These are phyloP conservation scores for Kitagawia praeruptora DNA, from an alignment of 129 eudicot genomes.

Conservation along the genomic window DNA sequence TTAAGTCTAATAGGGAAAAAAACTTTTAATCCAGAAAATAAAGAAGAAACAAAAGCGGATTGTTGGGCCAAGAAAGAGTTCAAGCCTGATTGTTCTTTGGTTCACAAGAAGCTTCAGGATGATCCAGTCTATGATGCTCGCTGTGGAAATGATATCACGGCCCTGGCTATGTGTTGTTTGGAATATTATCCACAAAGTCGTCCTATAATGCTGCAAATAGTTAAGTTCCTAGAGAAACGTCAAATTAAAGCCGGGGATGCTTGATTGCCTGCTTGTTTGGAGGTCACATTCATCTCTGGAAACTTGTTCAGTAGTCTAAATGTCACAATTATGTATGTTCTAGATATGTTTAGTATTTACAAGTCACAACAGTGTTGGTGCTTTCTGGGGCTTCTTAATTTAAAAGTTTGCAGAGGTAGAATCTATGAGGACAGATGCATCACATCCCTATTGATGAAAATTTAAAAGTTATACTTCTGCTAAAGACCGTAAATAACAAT, in stretches of 20 bases:
- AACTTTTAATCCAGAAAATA: conserved; percentile 1
- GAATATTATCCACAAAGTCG: conserved; percentile 9
- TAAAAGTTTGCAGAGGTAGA: too few relatives aligned
- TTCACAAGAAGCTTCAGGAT: conserved; percentile 10
- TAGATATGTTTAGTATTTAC: too few relatives aligned
- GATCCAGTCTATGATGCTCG: conserved; percentile 4
- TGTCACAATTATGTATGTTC: not conserved
- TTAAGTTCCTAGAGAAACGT: conserved; percentile 7
- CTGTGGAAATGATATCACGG: conserved; percentile 7
- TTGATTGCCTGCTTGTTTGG: not conserved
- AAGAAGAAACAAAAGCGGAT: conserved; percentile 3
- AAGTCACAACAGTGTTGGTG: not conserved
- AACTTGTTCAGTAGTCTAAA: not conserved
- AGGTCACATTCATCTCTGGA: not conserved
- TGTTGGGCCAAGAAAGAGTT: conserved; percentile 8
- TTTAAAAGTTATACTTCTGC: too few relatives aligned
- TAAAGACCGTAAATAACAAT: too few relatives aligned
- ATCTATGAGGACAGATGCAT: too few relatives aligned
- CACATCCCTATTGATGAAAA: too few relatives aligned
- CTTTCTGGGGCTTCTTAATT: not conserved
- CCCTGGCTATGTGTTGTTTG: conserved; percentile 9
- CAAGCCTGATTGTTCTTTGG: conserved; percentile 9
- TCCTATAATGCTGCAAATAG: conserved; percentile 2
- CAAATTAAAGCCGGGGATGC: not conserved
- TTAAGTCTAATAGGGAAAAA: not conserved